These are phyloP conservation scores for Globisporangium viniferum DNA, from an alignment of 352 stramenopile genomes.

Conservation along the genomic window DNA sequence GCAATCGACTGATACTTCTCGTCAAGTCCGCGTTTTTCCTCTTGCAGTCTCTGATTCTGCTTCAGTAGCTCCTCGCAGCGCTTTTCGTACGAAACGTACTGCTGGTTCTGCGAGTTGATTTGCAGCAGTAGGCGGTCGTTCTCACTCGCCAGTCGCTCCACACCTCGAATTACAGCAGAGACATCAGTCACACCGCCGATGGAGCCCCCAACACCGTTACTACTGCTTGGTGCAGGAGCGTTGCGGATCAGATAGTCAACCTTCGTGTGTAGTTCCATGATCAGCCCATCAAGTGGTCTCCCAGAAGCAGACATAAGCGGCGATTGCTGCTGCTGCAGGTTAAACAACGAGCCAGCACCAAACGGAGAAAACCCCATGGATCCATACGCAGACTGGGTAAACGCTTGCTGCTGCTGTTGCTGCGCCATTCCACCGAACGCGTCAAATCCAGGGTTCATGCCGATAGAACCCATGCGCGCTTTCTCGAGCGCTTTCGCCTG, in stretches of 20 bases:
- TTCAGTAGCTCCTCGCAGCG: slow-evolving; percentile 64
- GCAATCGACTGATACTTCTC: slow-evolving; percentile 60
- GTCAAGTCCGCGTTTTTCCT: slow-evolving; percentile 59
- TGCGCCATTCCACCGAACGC: slow-evolving; percentile 24
- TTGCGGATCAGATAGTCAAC: slow-evolving; percentile 80
- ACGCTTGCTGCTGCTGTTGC: slow-evolving; percentile 11
- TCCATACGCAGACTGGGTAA: slow-evolving; percentile 2
- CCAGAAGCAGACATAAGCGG: slow-evolving; percentile 28
- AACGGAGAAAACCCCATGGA: slow-evolving; percentile 10
- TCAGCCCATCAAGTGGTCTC: slow-evolving; percentile 38
- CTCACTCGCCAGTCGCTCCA: slow-evolving; percentile 66
- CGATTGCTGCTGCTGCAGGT: slow-evolving; percentile 20
- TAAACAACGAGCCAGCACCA: slow-evolving; percentile 6
- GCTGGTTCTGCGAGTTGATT: slow-evolving; percentile 78
- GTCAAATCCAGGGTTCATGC: slow-evolving; percentile 19
- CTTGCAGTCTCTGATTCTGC: slow-evolving; percentile 55
- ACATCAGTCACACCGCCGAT: slow-evolving; percentile 50
- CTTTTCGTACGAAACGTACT: slow-evolving; percentile 67
- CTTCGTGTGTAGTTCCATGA: slow-evolving; percentile 71
- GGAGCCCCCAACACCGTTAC: slow-evolving; percentile 1
- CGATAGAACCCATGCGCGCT: slow-evolving; percentile 24
- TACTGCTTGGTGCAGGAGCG: slow-evolving; percentile 22
- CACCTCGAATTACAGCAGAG: slow-evolving; percentile 54
- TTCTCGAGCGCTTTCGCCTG: slow-evolving; percentile 42
- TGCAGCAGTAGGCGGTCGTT: slow-evolving; percentile 74